Evolutionary conservation across 2,329 filamentous ascomycete species (phyloP), one percentile per base, ranked within the genome.

Genomic region (Verticillium nubilum): DNA sequence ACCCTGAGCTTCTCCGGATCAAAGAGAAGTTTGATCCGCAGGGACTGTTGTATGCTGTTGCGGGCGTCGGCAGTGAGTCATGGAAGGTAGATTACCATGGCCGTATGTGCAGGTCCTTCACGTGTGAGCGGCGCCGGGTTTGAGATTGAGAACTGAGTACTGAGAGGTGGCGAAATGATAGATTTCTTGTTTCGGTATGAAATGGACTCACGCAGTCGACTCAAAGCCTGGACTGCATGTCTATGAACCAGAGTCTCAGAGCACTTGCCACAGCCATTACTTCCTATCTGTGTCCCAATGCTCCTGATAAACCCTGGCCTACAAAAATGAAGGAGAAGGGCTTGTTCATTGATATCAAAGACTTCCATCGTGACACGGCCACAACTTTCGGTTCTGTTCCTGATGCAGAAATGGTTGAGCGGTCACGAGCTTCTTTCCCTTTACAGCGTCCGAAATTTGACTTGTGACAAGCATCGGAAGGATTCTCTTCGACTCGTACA

Each of bases 11-110:
- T 17, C 54, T 65, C 4, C 60, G 62, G 31, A 65, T 69, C n/a
- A 74, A 73, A 67, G 64, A 67, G 47, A 65, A 67, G 62, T 64
- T 68, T 35, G 72, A 73, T 25, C 71, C 72, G 6, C 58, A 65
- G 31, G 59, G 59, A 12, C 37, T 73, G 0, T 72, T 74, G 47
- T 72, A 68, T 52, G 67, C 66, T 17, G 64, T 61, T 2, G 69
- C 66, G 3, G 68, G 66, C 2, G 69, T 72, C 1, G 70, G 69
- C 2, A 67, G 68, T 17, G 70, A 72, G 59, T 63, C 60, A 23
- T 67, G 65, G 62, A 66, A 61, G 33, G 59, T 67, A n/a, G 60
- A 61, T 29, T 37, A 63, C 52, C 52, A 63, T 37, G 64, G 64
- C 26, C 61, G 53, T 52, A 61, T 54, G 37, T 65, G 53, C 59